Conservation (phyloP, 768 basidiomycete species). For the Phylloporus sp. region DNA sequence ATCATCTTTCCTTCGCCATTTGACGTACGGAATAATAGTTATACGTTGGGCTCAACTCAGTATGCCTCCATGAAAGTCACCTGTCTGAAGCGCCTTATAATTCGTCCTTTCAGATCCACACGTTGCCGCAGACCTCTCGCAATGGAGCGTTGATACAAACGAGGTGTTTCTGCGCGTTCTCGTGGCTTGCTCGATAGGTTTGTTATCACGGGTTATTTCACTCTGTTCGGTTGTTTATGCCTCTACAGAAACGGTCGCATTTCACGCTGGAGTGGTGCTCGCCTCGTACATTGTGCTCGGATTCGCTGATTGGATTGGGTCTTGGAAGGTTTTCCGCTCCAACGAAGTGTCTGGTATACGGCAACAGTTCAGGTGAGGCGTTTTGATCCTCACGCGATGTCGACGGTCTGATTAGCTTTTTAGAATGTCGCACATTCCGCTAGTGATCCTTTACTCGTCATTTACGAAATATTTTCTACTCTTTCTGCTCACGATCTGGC, state of each 20-base stretch:
- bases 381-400: too few relatives aligned
- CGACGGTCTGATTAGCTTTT: background rate
- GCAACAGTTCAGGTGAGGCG: conserved; percentile 53
- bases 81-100: background rate
- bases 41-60: conserved; percentile 75
- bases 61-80: conserved; percentile 25
- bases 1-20: background rate
- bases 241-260: conserved; percentile 64
- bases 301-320: conserved; percentile 34
- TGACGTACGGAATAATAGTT: conserved; percentile 38
- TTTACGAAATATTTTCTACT: conserved; percentile 79
- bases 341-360: conserved; percentile 45
- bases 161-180: conserved; percentile 53
- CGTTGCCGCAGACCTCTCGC: conserved; percentile 34
- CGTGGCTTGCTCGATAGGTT: conserved; percentile 61
- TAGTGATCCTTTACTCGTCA: conserved; percentile 80
- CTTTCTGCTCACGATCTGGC: conserved; percentile 79
- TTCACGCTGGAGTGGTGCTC: conserved; percentile 61
- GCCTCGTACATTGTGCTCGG: conserved; percentile 51
- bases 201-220: conserved; percentile 3
- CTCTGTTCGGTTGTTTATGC: background rate
- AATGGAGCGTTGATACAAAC: conserved; percentile 51
- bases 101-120: conserved; percentile 35
- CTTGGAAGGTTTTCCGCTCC: conserved; percentile 19
- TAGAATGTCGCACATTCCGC: conserved; percentile 69